These are phyloP conservation scores for Eimeria mitis DNA, from an alignment of 169 alveolate species.

Conservation along the genomic window DNA sequence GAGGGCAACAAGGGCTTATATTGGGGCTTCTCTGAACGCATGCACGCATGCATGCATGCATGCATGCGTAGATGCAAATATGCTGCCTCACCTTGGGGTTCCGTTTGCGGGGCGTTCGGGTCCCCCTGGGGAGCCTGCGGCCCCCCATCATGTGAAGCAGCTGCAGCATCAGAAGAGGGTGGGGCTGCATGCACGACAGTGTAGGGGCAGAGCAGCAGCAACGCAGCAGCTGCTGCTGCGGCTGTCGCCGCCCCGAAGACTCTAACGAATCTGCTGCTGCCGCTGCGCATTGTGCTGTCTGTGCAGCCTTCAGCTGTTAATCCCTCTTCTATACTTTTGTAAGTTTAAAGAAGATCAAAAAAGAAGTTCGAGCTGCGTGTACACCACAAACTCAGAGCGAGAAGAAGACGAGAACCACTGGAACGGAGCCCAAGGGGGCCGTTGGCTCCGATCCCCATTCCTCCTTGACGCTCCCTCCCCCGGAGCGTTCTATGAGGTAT, in stretches of 20 bases:
- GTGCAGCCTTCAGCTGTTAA: background rate
- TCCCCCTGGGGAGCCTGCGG: background rate
- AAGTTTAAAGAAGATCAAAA: background rate
- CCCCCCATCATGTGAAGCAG: background rate
- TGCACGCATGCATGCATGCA: background rate
- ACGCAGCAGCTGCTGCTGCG: slow-evolving; percentile 24
- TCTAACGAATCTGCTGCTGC: background rate
- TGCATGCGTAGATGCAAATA: background rate
- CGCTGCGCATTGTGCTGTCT: background rate
- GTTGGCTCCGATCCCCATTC: slow-evolving; percentile 5
- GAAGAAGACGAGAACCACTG: background rate
- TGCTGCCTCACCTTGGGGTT: background rate
- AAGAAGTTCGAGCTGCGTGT: background rate
- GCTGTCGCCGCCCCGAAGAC: slow-evolving; percentile 2
- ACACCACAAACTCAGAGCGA: background rate
- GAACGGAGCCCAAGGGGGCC: background rate
- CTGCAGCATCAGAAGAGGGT: background rate
- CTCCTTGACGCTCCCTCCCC: background rate
- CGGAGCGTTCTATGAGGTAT: background rate
- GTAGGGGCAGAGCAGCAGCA: background rate
- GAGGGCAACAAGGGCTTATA: background rate
- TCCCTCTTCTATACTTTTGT: background rate
- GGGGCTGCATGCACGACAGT: background rate
- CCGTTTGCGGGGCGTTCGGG: background rate
- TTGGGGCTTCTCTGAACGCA: background rate